Base-by-base conservation (phyloP, 371 early-diverging fungal species). In the Mucor irregularis region DNA sequence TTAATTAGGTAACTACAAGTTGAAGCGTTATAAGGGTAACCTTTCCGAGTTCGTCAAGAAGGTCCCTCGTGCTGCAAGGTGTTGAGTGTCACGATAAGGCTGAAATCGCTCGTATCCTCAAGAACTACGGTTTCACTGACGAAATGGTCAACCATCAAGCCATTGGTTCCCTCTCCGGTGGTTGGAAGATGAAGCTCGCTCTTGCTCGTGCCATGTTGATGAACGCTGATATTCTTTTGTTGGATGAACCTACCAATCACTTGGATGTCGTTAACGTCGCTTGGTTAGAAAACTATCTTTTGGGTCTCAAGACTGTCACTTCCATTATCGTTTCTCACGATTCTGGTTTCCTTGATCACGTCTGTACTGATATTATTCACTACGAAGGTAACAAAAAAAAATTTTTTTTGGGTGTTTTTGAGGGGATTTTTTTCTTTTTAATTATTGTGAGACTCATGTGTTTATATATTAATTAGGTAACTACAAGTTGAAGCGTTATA, bases 241-340 rank as follows among this genome's bases (percentile, higher is more conserved):
- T 94, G 57, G 95, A 94, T 73, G 95, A 94, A 73, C 95, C 95
- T 45, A 94, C 94, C 35, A 94, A 94, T 76, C 94, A 94, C 69
- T 76, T 94, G 83, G 95, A 94, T 69, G 87, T 83, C 28, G 80
- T 67, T 35, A 90, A 90, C 71, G 86, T 90, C 51, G 82, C 82
- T 40, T 94, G 91, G 91, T 73, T 94, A 33, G 90, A 90, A 67
- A 81, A 90, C 62, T 90, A 90, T 64, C 83, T 93, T 19, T 73
- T 78, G 58, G 74, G 80, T 51, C 79, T 85, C 47, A 79, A 81
- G 45, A 81, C 87, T 37, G 79, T 90, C 48, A 93, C 93, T 3
- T 84, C 80, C 42, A 78, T 95, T 62, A 85, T 94, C 58, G 92
- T 95, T 9, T 93, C 93, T 26, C 95, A 95, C 81, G 94, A 93